These are phyloP conservation scores for Colletotrichum coccodes DNA, from an alignment of 2,329 filamentous ascomycete species.

Conservation along the genomic window DNA sequence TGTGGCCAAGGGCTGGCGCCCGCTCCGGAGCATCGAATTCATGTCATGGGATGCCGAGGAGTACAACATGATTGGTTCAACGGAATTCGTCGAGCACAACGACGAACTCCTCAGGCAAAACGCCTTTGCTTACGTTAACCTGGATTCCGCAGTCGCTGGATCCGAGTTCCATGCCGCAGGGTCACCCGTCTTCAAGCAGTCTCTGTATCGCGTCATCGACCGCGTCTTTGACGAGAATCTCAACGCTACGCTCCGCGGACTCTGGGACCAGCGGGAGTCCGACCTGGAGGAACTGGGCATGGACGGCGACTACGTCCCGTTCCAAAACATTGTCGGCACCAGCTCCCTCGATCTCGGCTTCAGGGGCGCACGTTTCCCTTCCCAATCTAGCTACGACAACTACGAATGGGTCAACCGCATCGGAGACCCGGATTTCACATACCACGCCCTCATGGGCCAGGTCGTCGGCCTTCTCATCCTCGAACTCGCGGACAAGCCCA, in stretches of 20 bases:
- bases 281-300: conserved; percentile 75
- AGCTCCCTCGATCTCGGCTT: conserved; percentile 91
- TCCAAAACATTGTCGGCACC: conserved; percentile 90
- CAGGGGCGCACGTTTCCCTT: conserved; percentile 71
- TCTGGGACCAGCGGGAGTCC: conserved; percentile 76
- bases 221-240: conserved; percentile 77
- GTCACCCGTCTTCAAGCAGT: conserved; percentile 80
- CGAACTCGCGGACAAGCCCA: conserved; percentile 82
- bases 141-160: conserved; percentile 85
- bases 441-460: conserved; percentile 83
- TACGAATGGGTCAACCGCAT: conserved; percentile 85
- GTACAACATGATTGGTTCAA: conserved; percentile 94
- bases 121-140: conserved; percentile 89
- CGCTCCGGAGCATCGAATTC: conserved; percentile 94
- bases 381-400: conserved; percentile 89
- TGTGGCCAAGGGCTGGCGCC: conserved; percentile 82
- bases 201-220: conserved; percentile 78
- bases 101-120: conserved; percentile 77
- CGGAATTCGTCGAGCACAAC: conserved; percentile 92
- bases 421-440: conserved; percentile 84
- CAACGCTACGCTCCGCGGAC: conserved; percentile 77
- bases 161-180: conserved; percentile 79
- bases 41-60: conserved; percentile 95
- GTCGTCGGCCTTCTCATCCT: conserved; percentile 85
- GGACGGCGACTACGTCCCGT: conserved; percentile 86